A percentile compares a stretch with the other conserved stretches of the same genome.
Evolutionary conservation across 495 filamentous ascomycete species (phyloP).

Genomic region (Talaromyces liani): DNA sequence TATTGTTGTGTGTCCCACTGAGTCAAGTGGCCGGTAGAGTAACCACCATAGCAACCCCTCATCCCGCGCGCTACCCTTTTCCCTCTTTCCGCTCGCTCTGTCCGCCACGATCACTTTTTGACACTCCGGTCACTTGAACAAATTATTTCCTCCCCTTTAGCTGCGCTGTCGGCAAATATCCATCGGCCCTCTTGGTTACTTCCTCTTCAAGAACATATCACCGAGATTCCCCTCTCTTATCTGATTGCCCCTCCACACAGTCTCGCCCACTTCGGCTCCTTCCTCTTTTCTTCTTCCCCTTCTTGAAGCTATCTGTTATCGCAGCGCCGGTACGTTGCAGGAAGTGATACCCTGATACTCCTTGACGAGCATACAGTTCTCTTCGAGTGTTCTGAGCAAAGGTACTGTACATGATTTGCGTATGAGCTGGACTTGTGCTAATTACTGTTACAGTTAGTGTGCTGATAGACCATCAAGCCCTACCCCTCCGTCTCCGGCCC

Average conservation of each 20-base stretch:
- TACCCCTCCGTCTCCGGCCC: background rate
- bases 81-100: background rate
- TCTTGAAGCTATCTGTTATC: background rate
- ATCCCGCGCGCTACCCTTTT: background rate
- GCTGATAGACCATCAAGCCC: background rate
- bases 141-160: background rate
- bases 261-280: background rate
- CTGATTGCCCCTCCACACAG: background rate
- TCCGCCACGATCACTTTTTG: background rate
- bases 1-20: background rate
- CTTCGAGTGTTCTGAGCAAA: background rate
- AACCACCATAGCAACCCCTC: background rate
- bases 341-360: background rate
- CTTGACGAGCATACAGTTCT: background rate
- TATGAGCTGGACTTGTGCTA: background rate
- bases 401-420: background rate
- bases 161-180: background rate
- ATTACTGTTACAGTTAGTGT: background rate
- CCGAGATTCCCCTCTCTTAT: background rate
- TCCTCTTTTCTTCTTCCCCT: background rate
- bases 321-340: constrained; percentile 5
- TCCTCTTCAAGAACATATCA: background rate
- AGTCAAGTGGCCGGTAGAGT: background rate
- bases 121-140: background rate
- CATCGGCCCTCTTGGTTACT: background rate